These are phyloP conservation scores for Xylaria intraflava DNA, from an alignment of 495 filamentous ascomycete species.

Conservation along the genomic window DNA sequence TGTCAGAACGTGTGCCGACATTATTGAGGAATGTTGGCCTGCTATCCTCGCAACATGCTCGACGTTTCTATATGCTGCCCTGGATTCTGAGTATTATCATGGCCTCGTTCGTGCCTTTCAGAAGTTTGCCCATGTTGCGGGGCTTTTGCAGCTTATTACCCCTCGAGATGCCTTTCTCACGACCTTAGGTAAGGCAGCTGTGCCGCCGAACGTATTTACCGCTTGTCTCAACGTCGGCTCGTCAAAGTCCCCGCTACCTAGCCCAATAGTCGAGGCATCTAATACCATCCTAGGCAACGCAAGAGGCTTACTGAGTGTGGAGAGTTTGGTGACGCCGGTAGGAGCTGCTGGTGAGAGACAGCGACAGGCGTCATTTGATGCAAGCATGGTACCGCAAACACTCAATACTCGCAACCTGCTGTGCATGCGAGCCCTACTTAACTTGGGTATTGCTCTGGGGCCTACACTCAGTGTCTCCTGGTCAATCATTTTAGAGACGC, in stretches of 20 bases:
- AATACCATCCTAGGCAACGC: slow-evolving; percentile 54
- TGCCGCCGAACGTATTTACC: slow-evolving; percentile 67
- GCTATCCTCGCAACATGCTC: slow-evolving; percentile 90
- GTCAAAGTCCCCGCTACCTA: slow-evolving; percentile 31
- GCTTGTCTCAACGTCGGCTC: slow-evolving; percentile 48
- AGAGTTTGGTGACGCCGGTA: slow-evolving; percentile 49
- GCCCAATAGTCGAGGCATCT: slow-evolving; percentile 38
- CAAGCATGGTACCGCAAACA: slow-evolving; percentile 35
- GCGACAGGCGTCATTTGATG: slow-evolving; percentile 48
- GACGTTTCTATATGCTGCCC: slow-evolving; percentile 82
- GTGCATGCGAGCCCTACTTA: slow-evolving; percentile 82
- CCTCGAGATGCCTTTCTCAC: slow-evolving; percentile 93
- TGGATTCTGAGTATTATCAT: slow-evolving; percentile 94
- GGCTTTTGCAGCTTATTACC: slow-evolving; percentile 73
- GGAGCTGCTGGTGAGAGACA: slow-evolving; percentile 43
- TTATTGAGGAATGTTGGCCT: slow-evolving; percentile 92
- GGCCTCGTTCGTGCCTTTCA: slow-evolving; percentile 90
- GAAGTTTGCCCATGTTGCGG: slow-evolving; percentile 91
- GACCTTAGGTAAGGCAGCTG: slow-evolving; percentile 83
- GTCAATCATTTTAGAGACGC: slow-evolving; percentile 82
- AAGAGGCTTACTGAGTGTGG: slow-evolving; percentile 59
- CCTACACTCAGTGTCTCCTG: slow-evolving; percentile 79
- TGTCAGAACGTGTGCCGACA: slow-evolving; percentile 66
- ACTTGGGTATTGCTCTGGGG: slow-evolving; percentile 89
- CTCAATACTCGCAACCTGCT: slow-evolving; percentile 85